phyloP scores from a whole-genome alignment of 2,329 filamentous ascomycete species.

The Pleomassaria siparia region DNA sequence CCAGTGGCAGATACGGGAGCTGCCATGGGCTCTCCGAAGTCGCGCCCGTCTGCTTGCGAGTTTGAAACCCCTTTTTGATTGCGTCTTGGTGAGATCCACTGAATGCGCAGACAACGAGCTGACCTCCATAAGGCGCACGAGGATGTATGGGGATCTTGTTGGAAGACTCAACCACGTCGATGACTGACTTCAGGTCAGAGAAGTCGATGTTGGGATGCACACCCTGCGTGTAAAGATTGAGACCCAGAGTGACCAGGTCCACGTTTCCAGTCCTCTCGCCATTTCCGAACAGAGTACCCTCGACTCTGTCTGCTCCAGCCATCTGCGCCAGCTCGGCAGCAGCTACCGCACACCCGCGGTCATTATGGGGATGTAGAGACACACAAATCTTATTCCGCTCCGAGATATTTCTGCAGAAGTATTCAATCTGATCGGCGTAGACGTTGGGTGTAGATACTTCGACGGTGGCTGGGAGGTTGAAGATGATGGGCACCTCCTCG shows the following conservation, averaged over 20 bases:
- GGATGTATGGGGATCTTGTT: slow-evolving; percentile 95
- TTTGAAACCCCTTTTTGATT: slow-evolving; percentile 85
- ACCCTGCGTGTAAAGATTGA: slow-evolving; percentile 95
- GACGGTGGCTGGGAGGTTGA: slow-evolving; percentile 95
- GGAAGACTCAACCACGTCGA: slow-evolving; percentile 85
- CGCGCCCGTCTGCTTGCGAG: slow-evolving; percentile 63
- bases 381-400: slow-evolving; percentile 87
- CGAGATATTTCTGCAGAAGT: slow-evolving; percentile 83
- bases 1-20: slow-evolving; percentile 88
- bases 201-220: slow-evolving; percentile 85
- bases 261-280: slow-evolving; percentile 96
- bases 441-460: slow-evolving; percentile 94
- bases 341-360: slow-evolving; percentile 85
- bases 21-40: slow-evolving; percentile 72
- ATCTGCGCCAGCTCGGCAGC: slow-evolving; percentile 93
- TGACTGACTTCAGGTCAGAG: slow-evolving; percentile 81
- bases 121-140: slow-evolving; percentile 85
- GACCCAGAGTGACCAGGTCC: slow-evolving; percentile 85
- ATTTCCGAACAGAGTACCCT: slow-evolving; percentile 92
- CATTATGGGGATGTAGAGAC: slow-evolving; percentile 92
- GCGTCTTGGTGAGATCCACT: slow-evolving; percentile 92
- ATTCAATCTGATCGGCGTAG: slow-evolving; percentile 95
- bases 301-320: slow-evolving; percentile 92
- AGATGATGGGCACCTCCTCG: slow-evolving; percentile 80
- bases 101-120: slow-evolving; percentile 90